phyloP scores from a whole-genome alignment of 306 rosid genomes.

The Glycine soja region DNA sequence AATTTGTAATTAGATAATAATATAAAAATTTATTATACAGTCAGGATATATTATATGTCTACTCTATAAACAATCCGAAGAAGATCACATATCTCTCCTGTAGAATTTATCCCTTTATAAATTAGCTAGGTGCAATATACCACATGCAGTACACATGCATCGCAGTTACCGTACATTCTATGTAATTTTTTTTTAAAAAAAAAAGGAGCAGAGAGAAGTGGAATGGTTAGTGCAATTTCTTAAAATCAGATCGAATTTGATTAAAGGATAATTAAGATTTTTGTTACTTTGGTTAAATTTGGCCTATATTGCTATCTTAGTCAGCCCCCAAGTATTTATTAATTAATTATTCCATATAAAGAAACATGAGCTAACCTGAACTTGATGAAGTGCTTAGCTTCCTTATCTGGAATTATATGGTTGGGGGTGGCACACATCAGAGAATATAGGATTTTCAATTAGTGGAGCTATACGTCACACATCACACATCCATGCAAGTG shows the following conservation, averaged over 20 bases:
- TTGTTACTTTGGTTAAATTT: not conserved
- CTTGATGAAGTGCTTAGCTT: conserved; percentile 31
- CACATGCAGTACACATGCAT: too few relatives aligned
- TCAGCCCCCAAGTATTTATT: conserved; percentile 4
- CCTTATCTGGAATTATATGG: conserved; percentile 37
- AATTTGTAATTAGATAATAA: too few relatives aligned
- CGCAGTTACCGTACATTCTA: too few relatives aligned
- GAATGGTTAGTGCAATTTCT: not conserved
- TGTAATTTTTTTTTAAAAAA: too few relatives aligned
- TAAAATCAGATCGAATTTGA: not conserved
- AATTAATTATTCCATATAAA: not conserved
- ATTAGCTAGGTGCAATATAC: too few relatives aligned
- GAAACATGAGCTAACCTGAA: conserved; percentile 5
- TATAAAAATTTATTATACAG: too few relatives aligned
- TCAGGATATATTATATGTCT: too few relatives aligned
- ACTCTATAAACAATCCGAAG: too few relatives aligned
- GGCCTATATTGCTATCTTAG: not conserved
- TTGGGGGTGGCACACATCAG: not conserved
- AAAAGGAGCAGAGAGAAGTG: not conserved
- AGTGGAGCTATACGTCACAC: conserved; percentile 47
- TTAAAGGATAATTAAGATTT: not conserved
- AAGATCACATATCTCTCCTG: too few relatives aligned
- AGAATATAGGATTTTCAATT: conserved; percentile 1
- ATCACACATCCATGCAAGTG: conserved; percentile 54
- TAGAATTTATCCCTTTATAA: too few relatives aligned